Conservation (phyloP, 306 rosid species). For the Corylus avellana region DNA sequence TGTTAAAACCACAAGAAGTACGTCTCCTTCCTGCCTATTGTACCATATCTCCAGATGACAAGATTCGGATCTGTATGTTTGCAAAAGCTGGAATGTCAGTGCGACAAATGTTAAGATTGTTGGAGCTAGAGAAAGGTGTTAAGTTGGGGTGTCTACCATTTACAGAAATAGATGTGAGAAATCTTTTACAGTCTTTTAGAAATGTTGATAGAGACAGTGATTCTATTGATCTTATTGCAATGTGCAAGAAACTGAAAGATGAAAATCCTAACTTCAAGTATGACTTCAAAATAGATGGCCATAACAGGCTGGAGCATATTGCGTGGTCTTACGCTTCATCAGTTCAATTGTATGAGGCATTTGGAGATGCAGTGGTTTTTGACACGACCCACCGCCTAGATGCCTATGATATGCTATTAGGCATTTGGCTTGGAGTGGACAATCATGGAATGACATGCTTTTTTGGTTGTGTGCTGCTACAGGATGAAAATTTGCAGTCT, state of each 20-base stretch:
- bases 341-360: constrained; percentile 54
- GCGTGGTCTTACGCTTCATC: constrained; percentile 77
- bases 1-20: constrained; percentile 64
- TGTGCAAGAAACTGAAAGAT: constrained; percentile 86
- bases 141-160: constrained; percentile 84
- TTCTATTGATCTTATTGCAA: constrained; percentile 76
- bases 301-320: constrained; percentile 77
- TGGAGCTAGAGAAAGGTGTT: constrained; percentile 86
- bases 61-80: constrained; percentile 82
- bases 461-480: constrained; percentile 71
- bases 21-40: constrained; percentile 64
- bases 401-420: constrained; percentile 77
- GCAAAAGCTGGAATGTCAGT: constrained; percentile 96
- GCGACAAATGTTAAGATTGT: constrained; percentile 81
- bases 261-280: constrained; percentile 70
- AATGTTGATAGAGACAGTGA: constrained; percentile 76
- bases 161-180: constrained; percentile 81
- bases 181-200: constrained; percentile 75
- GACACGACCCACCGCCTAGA: constrained; percentile 77
- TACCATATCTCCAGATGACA: constrained; percentile 78
- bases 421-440: constrained; percentile 89
- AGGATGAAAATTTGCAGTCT: constrained; percentile 68
- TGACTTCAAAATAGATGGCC: constrained; percentile 73
- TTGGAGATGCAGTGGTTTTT: constrained; percentile 78
- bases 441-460: constrained; percentile 80